Percentiles rank a stretch among this genome's conserved stretches.
phyloP scores from a whole-genome alignment of 768 basidiomycete species.

The Coprinopsis sp. region DNA sequence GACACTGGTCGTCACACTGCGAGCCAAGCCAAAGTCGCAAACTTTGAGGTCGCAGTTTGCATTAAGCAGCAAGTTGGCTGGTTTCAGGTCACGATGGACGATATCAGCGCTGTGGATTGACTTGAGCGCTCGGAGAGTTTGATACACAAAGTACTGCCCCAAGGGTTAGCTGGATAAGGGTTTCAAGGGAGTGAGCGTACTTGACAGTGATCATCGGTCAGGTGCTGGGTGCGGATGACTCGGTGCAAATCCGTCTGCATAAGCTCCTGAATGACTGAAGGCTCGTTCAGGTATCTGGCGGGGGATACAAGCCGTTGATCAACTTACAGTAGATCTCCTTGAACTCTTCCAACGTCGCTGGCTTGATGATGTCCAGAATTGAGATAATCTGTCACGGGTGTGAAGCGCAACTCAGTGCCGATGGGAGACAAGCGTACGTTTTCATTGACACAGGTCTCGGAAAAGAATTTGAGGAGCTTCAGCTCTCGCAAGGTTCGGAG shows the following conservation, averaged over 20 bases:
- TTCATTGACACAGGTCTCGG: slow-evolving; percentile 74
- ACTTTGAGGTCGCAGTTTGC: slow-evolving; percentile 88
- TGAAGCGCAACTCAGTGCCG: slow-evolving; percentile 1
- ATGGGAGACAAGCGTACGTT: slow-evolving; percentile 44
- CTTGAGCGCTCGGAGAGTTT: slow-evolving; percentile 82
- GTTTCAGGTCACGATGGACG: slow-evolving; percentile 75
- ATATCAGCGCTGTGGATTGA: slow-evolving; percentile 87
- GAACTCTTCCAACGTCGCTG: slow-evolving; percentile 67
- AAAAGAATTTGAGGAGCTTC: slow-evolving; percentile 85
- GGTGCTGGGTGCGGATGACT: slow-evolving; percentile 83
- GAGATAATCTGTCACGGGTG: slow-evolving; percentile 70
- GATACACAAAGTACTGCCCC: slow-evolving; percentile 71
- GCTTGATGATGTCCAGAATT: slow-evolving; percentile 87
- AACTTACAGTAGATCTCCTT: slow-evolving; percentile 79
- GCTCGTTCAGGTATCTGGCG: slow-evolving; percentile 7
- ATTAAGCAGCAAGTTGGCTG: slow-evolving; percentile 84
- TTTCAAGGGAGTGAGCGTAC: slow-evolving; percentile 28
- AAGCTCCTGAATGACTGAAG: slow-evolving; percentile 73
- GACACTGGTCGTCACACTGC: slow-evolving; percentile 55
- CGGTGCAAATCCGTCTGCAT: slow-evolving; percentile 92
- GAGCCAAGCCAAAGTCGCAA: slow-evolving; percentile 83
- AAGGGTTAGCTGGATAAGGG: slow-evolving; percentile 34
- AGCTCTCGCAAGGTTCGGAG: slow-evolving; percentile 86
- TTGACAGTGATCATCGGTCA: slow-evolving; percentile 89
- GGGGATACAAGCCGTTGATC: background rate